Evolutionary conservation across 106 monocot species (phyloP).

Genomic region (Chionographis japonica): DNA sequence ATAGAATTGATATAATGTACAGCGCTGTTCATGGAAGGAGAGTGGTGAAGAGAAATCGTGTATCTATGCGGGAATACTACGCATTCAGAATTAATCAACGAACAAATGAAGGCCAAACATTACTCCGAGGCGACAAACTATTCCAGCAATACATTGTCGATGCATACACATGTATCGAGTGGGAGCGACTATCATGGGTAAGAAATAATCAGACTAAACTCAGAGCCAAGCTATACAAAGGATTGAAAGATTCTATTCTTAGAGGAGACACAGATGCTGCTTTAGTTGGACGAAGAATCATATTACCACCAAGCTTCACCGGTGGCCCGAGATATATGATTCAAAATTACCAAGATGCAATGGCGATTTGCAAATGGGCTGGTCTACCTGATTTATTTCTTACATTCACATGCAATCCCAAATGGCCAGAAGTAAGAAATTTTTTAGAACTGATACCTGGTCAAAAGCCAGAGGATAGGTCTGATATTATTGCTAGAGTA

Average conservation of each 20-base stretch:
- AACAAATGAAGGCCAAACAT: not conserved
- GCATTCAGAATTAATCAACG: constrained; percentile 14
- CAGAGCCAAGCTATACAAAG: constrained; percentile 6
- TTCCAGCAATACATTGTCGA: constrained; percentile 26
- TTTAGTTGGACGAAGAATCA: constrained; percentile 1
- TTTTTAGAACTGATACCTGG: not conserved
- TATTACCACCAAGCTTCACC: constrained; percentile 16
- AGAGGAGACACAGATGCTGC: not conserved
- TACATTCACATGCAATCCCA: constrained; percentile 24
- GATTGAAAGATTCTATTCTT: not conserved
- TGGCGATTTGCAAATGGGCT: constrained; percentile 16
- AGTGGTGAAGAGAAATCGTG: not conserved
- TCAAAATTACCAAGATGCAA: constrained; percentile 32
- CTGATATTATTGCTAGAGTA: constrained; percentile 11
- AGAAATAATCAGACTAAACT: constrained; percentile 8
- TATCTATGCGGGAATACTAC: constrained; percentile 15
- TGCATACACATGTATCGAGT: constrained; percentile 15
- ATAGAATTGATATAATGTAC: not conserved
- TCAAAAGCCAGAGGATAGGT: constrained; percentile 9
- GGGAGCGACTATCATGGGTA: not conserved
- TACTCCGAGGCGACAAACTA: constrained; percentile 1
- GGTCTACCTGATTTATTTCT: constrained; percentile 16
- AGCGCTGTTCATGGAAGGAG: not conserved
- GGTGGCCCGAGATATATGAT: constrained; percentile 16
- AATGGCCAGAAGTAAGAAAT: constrained; percentile 16